A percentile compares a stretch with the other conserved stretches of the same genome.
Evolutionary conservation across 257 asterid species (phyloP).

Genomic region (Mitragyna speciosa): DNA sequence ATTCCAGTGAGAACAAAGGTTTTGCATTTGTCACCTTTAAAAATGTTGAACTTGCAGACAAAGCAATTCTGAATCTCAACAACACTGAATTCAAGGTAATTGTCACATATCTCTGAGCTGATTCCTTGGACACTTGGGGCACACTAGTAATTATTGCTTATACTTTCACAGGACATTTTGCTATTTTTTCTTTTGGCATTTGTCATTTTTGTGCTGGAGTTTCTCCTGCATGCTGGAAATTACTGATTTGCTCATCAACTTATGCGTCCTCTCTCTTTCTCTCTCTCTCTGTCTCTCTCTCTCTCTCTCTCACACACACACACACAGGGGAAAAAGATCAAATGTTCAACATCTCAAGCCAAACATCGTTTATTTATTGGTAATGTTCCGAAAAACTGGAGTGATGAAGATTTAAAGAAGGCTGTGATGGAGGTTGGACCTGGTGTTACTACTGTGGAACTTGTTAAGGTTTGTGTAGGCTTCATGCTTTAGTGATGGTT

Average conservation of each 20-base stretch:
- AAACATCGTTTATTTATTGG: conserved; percentile 79
- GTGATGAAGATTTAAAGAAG: conserved; percentile 68
- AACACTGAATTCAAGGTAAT: conserved; percentile 69
- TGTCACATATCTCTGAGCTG: not conserved
- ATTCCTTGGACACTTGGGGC: not conserved
- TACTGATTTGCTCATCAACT: not conserved
- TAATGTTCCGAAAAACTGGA: conserved; percentile 80
- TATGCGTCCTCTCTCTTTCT: not conserved
- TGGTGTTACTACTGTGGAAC: conserved; percentile 69
- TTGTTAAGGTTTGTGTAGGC: conserved; percentile 60
- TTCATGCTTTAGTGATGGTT: not conserved
- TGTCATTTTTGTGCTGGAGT: not conserved
- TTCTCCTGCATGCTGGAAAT: not conserved
- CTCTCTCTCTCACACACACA: not conserved
- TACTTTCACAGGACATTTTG: not conserved
- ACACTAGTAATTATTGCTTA: conserved; percentile 1
- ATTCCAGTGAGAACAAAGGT: conserved; percentile 73
- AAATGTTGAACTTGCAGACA: conserved; percentile 72
- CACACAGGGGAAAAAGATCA: conserved; percentile 66
- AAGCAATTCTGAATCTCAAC: conserved; percentile 80
- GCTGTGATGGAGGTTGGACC: conserved; percentile 78
- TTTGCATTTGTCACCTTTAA: conserved; percentile 84
- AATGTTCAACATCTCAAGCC: conserved; percentile 86
- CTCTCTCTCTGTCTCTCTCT: not conserved
- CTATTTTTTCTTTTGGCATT: not conserved